phyloP scores from a whole-genome alignment of 2,329 filamentous ascomycete genomes.

The Didymella lethalis region DNA sequence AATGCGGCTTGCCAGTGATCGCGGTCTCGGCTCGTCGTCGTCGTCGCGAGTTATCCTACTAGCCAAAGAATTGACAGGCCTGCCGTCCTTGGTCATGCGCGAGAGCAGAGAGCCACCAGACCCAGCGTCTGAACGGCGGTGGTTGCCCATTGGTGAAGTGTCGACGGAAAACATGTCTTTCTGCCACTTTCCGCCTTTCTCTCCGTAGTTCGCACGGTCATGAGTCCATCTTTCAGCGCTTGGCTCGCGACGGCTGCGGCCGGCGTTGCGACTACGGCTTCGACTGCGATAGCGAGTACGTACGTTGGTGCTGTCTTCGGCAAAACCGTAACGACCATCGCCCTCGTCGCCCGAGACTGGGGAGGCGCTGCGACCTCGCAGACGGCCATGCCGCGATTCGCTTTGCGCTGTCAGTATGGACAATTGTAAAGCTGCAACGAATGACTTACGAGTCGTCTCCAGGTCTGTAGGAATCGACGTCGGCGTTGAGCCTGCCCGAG shows the following conservation, averaged over 20 bases:
- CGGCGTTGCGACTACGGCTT: constrained; percentile 50
- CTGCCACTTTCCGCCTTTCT: constrained; percentile 26
- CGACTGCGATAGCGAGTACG: constrained; percentile 53
- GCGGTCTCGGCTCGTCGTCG: constrained; percentile 22
- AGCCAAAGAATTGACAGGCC: constrained; percentile 41
- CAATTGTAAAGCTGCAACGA: neutral
- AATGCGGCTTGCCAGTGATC: constrained; percentile 41
- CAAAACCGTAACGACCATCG: constrained; percentile 58
- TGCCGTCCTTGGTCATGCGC: constrained; percentile 48
- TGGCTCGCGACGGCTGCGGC: constrained; percentile 35
- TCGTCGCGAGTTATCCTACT: constrained; percentile 44
- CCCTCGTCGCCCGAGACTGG: constrained; percentile 58
- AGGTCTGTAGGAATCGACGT: constrained; percentile 46
- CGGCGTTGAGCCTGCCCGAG: constrained; percentile 22
- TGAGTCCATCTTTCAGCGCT: constrained; percentile 43
- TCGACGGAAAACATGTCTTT: constrained; percentile 39
- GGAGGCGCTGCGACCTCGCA: constrained; percentile 68
- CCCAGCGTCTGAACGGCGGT: constrained; percentile 52
- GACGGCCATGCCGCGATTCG: constrained; percentile 55
- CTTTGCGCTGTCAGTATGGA: constrained; percentile 20
- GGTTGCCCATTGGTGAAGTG: constrained; percentile 54
- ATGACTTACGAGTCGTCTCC: constrained; percentile 35
- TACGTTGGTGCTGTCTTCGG: constrained; percentile 57
- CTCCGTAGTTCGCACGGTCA: constrained; percentile 40
- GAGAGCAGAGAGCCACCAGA: constrained; percentile 39